Conservation (phyloP, 2,329 filamentous ascomycete species). For the Diaporthe batatas region DNA sequence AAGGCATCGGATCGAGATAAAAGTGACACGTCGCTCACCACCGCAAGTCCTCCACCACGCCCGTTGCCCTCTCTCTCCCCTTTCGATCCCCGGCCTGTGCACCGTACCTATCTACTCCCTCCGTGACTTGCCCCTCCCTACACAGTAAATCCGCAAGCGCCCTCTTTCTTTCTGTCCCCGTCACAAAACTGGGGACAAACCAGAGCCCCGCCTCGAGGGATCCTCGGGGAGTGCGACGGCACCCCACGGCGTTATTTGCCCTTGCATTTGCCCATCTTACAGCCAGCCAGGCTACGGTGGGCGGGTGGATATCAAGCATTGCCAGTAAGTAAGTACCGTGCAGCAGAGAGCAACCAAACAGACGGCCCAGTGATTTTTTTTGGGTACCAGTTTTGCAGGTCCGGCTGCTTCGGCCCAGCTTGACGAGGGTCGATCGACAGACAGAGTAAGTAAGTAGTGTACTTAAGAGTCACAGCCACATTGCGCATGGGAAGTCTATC, state of each 20-base stretch:
- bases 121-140: too few species aligned
- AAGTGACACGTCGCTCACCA: conserved; percentile 30
- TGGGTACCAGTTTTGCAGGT: background rate
- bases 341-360: background rate
- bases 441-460: too few species aligned
- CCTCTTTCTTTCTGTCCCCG: background rate
- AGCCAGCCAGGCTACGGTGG: background rate
- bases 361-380: background rate
- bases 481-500: background rate
- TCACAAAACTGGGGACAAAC: too few species aligned
- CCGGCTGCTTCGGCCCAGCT: conserved; percentile 7
- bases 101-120: too few species aligned
- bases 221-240: conserved; percentile 31
- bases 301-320: background rate
- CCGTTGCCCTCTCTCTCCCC: background rate
- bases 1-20: conserved; percentile 27
- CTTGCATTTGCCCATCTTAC: conserved; percentile 21
- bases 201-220: background rate
- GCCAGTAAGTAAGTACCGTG: background rate
- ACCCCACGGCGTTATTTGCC: conserved; percentile 21
- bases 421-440: conserved; percentile 2
- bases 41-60: background rate
- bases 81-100: background rate
- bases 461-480: background rate
- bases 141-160: background rate